Base-by-base conservation (phyloP, 2,329 filamentous ascomycete genomes). In the Raffaelea deltoideospora region DNA sequence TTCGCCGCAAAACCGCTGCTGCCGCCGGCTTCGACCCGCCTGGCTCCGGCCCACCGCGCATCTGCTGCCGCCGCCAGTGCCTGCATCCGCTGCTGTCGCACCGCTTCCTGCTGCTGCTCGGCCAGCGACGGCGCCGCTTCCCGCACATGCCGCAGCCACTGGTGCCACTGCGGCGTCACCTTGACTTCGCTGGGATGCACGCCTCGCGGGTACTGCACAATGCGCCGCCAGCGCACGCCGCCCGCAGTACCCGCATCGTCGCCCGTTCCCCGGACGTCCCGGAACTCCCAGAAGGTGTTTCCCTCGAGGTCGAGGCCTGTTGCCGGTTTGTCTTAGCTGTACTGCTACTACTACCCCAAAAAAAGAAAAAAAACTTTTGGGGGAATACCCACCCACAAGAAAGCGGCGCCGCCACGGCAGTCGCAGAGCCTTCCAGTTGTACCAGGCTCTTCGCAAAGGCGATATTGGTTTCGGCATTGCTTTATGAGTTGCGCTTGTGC, bases 231-330 rank as follows among this genome's bases (percentile, higher is more conserved):
- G 45, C 69, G 67, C 24, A 51, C 46, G 32, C 19, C 35, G 10
- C 33, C 33, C 34, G 60, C 55, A 26, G 53, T 48, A 40, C 8
- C 19, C 27, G 42, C 33, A 39, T 56, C 54, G 40, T 60, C 58
- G 15, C 10, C n/a, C 24, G 30, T 11, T 41, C 56, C 55, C 37
- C 63, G 60, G 7, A 56, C 47, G 45, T 76, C 66, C 40, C 64
- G 64, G 56, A 79, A 78, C 48, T 78, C 72, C 74, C 76, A 80
- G 59, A 69, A 80, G 4, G 75, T 78, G 57, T 79, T 79, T 38
- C 74, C 73, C 19, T 70, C 50, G 40, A 79, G 70, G 50, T 80
- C 76, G 47, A 68, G 62, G 45, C 76, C 75, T 79, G 43, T 18
- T 37, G 19, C n/a, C n/a, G 17, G 11, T n/a, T 17, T 18, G 29